These are phyloP conservation scores for Amoebophrya sp. DNA, from an alignment of 169 alveolate genomes.

Conservation along the genomic window DNA sequence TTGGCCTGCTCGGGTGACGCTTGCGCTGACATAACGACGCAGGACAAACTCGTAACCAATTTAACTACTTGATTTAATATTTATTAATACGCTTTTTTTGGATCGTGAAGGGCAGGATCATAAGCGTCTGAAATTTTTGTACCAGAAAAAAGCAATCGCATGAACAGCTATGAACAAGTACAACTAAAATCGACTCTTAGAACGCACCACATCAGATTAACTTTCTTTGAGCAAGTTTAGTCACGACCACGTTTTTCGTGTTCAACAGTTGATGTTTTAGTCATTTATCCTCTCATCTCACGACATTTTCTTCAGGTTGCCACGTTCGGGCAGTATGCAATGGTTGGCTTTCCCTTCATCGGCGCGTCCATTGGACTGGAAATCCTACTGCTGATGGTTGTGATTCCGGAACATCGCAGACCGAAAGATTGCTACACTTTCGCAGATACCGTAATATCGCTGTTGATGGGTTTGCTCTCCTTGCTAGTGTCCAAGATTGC, in stretches of 20 bases:
- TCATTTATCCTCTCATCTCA: too few species aligned
- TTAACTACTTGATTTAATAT: too few species aligned
- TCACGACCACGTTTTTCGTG: too few species aligned
- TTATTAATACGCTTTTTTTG: too few species aligned
- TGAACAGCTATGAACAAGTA: too few species aligned
- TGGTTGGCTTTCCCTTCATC: not conserved
- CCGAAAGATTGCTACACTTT: not conserved
- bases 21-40: not conserved
- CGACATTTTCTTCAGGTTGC: not conserved
- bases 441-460: not conserved
- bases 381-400: not conserved
- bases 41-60: not conserved
- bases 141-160: too few species aligned
- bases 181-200: too few species aligned
- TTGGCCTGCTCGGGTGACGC: not conserved
- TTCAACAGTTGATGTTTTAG: too few species aligned
- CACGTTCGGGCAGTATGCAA: not conserved
- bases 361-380: not conserved
- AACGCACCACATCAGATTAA: too few species aligned
- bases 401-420: not conserved
- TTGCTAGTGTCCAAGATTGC: conserved; percentile 16
- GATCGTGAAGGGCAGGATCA: too few species aligned
- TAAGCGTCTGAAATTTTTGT: too few species aligned
- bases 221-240: too few species aligned
- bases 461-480: not conserved